Base-by-base conservation (phyloP, 176 grass and related monocot species). In the Carex littledalei region DNA sequence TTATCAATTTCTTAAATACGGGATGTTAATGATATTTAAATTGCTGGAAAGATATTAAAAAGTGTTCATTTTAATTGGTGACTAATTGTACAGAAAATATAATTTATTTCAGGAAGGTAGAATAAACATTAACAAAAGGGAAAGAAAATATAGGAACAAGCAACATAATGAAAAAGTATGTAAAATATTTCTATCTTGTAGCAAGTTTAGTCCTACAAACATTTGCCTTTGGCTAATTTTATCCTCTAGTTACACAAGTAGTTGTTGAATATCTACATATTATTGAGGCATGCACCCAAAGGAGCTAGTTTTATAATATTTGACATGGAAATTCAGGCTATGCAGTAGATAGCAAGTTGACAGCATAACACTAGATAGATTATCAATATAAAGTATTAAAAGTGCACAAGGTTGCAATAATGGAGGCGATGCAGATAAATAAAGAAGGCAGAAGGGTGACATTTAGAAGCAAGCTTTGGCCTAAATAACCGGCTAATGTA, bases 401-500 rank as follows among this genome's bases (percentile, higher is more conserved):
- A 3, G 96, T 98, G 73, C 88, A 86, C 57, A 98, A 24, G 76
- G 96, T 94, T 1, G 93, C 91, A 8, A 55, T 12, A 24, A 94
- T 85, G 84, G 96, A 98, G n/a, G 12, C 85, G n/a, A 95, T 71
- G 86, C 93, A 92, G 50, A 98, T 95, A 52, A 94, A 82, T 2
- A 98, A 91, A 22, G 96, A 88, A 71, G 91, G 93, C 18, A 98
- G 85, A 3, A 98, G 87, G 9, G 96, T 98, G 67, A 95, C 37
- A 67, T 94, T 98, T 39, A 98, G 90, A 55, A 98, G 91, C 18
- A 86, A 75, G 58, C 88, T 88, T 47, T 86, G 58, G 12, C 93
- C 89, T 3, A 98, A 89, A 77, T 93, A 93, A 13, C 95, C 95
- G 0, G 95, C 93, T n/a, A 91, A 88, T n/a, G 95, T 98, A 41